Conservation (phyloP, 116 monocot genomes). For the Trichopus zeylanicus region DNA sequence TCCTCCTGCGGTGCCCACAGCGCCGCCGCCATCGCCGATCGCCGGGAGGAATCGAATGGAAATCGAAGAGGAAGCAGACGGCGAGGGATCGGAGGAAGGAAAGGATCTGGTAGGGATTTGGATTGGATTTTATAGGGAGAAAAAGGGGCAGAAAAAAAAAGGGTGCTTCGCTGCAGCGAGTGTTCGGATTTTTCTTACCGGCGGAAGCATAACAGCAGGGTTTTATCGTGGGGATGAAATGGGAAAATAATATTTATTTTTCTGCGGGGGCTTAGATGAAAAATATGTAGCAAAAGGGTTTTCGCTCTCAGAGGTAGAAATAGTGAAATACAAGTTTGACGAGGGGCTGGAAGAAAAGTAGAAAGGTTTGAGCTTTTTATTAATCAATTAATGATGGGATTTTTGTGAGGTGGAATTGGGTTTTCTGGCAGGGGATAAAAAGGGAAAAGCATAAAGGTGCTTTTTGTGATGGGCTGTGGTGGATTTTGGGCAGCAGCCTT, state of each 20-base stretch:
- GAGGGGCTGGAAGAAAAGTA: no score
- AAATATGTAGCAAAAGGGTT: no score
- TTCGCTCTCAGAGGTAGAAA: no score
- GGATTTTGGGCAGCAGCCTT: no score
- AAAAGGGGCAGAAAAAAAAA: not conserved
- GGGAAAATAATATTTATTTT: not conserved
- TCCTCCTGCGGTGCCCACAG: slow-evolving; percentile 89
- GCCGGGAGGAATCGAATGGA: not conserved
- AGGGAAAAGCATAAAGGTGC: no score
- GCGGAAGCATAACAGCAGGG: not conserved
- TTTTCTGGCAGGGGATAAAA: no score
- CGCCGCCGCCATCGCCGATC: slow-evolving; percentile 17
- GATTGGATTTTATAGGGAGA: not conserved
- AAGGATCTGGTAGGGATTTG: not conserved
- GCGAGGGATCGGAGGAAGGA: not conserved
- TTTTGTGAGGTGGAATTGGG: no score
- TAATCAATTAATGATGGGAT: no score
- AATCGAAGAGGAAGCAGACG: not conserved
- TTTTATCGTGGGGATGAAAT: not conserved
- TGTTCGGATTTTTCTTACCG: not conserved
- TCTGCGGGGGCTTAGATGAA: not conserved
- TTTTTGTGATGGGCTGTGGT: no score
- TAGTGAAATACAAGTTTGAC: no score
- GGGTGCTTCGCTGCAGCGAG: not conserved
- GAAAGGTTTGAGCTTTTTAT: no score